phyloP scores from a whole-genome alignment of 306 rosid genomes.

The Ormosia semicastrata region DNA sequence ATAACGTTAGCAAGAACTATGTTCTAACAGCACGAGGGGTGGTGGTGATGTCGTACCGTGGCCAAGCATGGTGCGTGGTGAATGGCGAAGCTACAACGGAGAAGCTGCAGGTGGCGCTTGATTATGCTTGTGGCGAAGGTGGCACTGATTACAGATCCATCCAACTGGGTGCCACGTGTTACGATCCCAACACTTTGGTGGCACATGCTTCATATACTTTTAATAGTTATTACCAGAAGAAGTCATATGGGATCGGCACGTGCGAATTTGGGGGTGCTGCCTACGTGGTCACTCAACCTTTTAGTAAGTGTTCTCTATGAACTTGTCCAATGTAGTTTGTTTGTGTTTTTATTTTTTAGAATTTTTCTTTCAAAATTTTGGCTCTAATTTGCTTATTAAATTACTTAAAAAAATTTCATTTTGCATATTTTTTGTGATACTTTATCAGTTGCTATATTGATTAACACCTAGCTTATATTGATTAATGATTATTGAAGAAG shows the following conservation, averaged over 20 bases:
- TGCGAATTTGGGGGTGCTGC: conserved; percentile 63
- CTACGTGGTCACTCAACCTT: conserved; percentile 52
- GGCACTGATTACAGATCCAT: conserved; percentile 65
- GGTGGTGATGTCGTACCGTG: too few relatives aligned
- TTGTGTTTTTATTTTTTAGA: too few relatives aligned
- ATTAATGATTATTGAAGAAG: too few relatives aligned
- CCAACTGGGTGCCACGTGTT: conserved; percentile 53
- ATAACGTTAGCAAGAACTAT: conserved; percentile 26
- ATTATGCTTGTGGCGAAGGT: conserved; percentile 67
- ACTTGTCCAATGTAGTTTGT: too few relatives aligned
- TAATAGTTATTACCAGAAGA: conserved; percentile 61
- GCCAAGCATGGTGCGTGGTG: too few relatives aligned
- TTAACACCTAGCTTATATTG: too few relatives aligned
- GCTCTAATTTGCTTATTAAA: too few relatives aligned
- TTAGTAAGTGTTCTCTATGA: conserved; percentile 32
- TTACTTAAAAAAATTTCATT: too few relatives aligned
- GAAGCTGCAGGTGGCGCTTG: conserved; percentile 48
- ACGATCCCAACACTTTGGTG: conserved; percentile 46
- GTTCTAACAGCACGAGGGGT: too few relatives aligned
- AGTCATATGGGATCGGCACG: conserved; percentile 6
- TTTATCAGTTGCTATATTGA: too few relatives aligned
- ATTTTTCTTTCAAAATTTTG: too few relatives aligned
- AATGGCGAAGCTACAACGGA: conserved; percentile 50
- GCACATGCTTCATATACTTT: conserved; percentile 79
- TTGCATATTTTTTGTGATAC: too few relatives aligned